These are phyloP conservation scores for Bjerkandera adusta DNA, from an alignment of 1,284 basidiomycete species.

Conservation along the genomic window DNA sequence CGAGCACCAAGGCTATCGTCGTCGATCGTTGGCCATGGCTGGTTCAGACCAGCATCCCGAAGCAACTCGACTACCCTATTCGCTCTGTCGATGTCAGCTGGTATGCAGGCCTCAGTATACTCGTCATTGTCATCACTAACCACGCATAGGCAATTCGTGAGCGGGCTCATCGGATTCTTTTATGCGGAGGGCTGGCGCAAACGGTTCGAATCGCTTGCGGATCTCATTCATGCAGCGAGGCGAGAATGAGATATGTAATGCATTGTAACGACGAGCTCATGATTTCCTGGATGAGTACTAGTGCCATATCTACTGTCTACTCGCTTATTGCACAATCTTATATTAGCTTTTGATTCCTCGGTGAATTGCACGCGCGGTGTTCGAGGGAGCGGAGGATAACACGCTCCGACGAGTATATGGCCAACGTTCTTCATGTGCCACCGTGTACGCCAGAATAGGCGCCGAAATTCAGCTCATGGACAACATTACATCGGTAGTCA, in stretches of 20 bases:
- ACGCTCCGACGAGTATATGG: no score
- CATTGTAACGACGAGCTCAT: not conserved
- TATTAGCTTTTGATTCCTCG: no score
- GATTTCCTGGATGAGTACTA: constrained; percentile 5
- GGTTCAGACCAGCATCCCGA: constrained; percentile 85
- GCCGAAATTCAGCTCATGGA: no score
- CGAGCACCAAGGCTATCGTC: constrained; percentile 85
- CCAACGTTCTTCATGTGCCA: no score
- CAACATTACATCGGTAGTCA: no score
- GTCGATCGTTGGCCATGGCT: constrained; percentile 82
- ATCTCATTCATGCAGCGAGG: constrained; percentile 29
- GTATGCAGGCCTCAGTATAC: constrained; percentile 47
- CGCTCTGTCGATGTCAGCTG: constrained; percentile 80
- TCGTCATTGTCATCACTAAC: constrained; percentile 10
- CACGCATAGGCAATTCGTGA: constrained; percentile 69
- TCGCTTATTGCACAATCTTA: not conserved
- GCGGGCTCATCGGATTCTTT: constrained; percentile 68
- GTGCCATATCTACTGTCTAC: constrained; percentile 1
- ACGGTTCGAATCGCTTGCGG: constrained; percentile 51
- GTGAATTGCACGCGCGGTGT: no score
- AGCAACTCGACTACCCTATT: constrained; percentile 83
- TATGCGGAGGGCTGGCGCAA: constrained; percentile 72
- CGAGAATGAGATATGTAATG: not conserved
- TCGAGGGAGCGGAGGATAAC: no score
- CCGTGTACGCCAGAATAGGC: no score